Percentiles rank a stretch among this genome's conserved stretches.
phyloP scores from a whole-genome alignment of 345 rosid genomes.

The Orychophragmus violaceus region DNA sequence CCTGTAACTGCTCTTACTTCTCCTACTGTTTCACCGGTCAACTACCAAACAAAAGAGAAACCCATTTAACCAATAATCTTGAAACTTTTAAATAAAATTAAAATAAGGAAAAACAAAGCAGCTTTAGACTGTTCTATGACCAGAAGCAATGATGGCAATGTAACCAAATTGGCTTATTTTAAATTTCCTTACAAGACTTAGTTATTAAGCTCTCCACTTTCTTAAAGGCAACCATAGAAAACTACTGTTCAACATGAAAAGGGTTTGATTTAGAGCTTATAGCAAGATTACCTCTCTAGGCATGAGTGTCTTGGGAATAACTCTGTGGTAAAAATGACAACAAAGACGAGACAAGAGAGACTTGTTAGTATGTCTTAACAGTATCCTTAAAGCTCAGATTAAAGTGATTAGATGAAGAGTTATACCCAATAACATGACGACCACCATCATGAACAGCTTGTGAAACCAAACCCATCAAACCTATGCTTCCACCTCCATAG shows the following conservation, averaged over 20 bases:
- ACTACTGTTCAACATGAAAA: not conserved
- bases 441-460: conserved; percentile 99
- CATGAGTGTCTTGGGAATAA: conserved; percentile 99
- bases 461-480: conserved; percentile 95
- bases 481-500: conserved; percentile 99
- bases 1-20: conserved; percentile 98
- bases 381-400: not conserved
- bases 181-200: conserved; percentile 2
- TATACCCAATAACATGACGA: conserved; percentile 99
- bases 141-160: conserved; percentile 33
- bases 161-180: conserved; percentile 24
- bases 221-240: not conserved
- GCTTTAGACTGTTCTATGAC: conserved; percentile 30
- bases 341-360: not conserved
- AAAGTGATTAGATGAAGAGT: not conserved
- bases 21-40: conserved; percentile 98
- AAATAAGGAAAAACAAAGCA: conserved; percentile 1
- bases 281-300: conserved; percentile 83
- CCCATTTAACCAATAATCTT: conserved; percentile 1
- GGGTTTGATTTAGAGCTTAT: not conserved
- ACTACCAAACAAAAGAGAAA: conserved; percentile 40
- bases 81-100: conserved; percentile 16
- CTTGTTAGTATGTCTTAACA: not conserved
- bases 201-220: conserved; percentile 1
- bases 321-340: conserved; percentile 46